Percentiles rank a stretch among this genome's conserved stretches.
These are phyloP conservation scores for Cytidiella melzeri DNA, from an alignment of 768 basidiomycete species.

Conservation along the genomic window DNA sequence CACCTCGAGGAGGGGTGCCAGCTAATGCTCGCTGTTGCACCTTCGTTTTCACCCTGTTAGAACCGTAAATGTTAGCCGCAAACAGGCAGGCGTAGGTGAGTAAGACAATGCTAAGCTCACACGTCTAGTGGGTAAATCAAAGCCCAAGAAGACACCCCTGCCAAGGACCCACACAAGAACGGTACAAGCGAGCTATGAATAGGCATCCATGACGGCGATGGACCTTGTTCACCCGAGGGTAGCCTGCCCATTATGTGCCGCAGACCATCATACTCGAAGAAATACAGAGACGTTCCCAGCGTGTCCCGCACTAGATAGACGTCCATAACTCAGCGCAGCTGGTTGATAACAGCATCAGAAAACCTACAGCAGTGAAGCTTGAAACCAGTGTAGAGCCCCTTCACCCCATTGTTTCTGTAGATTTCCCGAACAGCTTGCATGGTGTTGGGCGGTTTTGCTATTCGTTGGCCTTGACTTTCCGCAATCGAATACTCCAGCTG, in stretches of 20 bases:
- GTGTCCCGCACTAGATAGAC: constrained; percentile 71
- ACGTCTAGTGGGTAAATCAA: constrained; percentile 91
- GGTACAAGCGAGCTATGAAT: constrained; percentile 75
- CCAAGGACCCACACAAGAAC: constrained; percentile 85
- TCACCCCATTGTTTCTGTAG: constrained; percentile 51
- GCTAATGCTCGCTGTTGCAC: constrained; percentile 90
- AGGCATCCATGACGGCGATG: constrained; percentile 81
- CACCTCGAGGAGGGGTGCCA: constrained; percentile 64
- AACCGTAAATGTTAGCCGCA: constrained; percentile 8
- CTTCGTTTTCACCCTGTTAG: constrained; percentile 80
- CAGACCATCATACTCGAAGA: constrained; percentile 91
- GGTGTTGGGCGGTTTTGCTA: constrained; percentile 75
- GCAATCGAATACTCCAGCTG: constrained; percentile 93
- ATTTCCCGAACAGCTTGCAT: constrained; percentile 77
- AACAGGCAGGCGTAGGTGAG: neutral
- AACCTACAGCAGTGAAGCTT: constrained; percentile 48
- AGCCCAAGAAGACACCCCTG: constrained; percentile 62
- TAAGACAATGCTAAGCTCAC: constrained; percentile 36
- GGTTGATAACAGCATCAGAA: constrained; percentile 3
- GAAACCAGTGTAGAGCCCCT: constrained; percentile 79
- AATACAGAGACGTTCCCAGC: constrained; percentile 84
- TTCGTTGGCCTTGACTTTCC: constrained; percentile 62
- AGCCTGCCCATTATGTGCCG: constrained; percentile 78
- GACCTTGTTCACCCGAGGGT: constrained; percentile 73
- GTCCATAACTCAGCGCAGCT: constrained; percentile 5